These are phyloP conservation scores for Suillus variegatus DNA, from an alignment of 768 basidiomycete genomes.

Conservation along the genomic window DNA sequence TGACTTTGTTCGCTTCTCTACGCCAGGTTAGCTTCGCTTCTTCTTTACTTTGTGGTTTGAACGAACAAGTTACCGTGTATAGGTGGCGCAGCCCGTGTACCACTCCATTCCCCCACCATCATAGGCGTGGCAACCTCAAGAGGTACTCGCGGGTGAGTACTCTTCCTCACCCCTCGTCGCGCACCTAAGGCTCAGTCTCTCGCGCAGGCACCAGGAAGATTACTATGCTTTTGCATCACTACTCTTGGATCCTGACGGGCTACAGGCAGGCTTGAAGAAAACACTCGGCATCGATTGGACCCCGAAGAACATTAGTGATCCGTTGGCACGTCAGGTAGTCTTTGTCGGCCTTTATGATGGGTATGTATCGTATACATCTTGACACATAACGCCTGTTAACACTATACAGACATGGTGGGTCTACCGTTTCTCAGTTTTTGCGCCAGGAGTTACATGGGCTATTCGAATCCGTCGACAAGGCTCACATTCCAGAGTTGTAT, in stretches of 20 bases:
- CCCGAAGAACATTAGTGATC: constrained; percentile 50
- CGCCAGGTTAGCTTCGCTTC: constrained; percentile 46
- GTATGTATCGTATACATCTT: constrained; percentile 40
- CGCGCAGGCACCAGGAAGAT: constrained; percentile 83
- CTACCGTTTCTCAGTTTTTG: constrained; percentile 84
- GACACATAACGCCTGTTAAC: constrained; percentile 3
- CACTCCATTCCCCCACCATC: constrained; percentile 73
- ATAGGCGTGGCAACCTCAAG: constrained; percentile 76
- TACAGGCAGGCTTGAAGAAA: constrained; percentile 63
- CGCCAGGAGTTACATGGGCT: constrained; percentile 84
- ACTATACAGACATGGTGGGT: constrained; percentile 80
- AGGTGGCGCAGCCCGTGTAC: constrained; percentile 70
- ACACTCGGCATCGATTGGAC: constrained; percentile 72
- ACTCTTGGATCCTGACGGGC: constrained; percentile 74
- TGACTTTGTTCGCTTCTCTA: constrained; percentile 63
- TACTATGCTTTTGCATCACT: constrained; percentile 77
- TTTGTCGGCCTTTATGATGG: constrained; percentile 94
- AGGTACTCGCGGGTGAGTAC: constrained; percentile 66
- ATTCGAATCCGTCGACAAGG: constrained; percentile 76
- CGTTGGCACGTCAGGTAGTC: constrained; percentile 71
- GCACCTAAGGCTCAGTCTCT: background rate
- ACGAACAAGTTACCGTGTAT: constrained; percentile 11
- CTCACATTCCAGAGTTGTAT: constrained; percentile 72
- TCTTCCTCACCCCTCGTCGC: constrained; percentile 6
- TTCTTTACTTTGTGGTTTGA: constrained; percentile 14